Conservation (phyloP, 306 rosid species). For the Argentina anserina region DNA sequence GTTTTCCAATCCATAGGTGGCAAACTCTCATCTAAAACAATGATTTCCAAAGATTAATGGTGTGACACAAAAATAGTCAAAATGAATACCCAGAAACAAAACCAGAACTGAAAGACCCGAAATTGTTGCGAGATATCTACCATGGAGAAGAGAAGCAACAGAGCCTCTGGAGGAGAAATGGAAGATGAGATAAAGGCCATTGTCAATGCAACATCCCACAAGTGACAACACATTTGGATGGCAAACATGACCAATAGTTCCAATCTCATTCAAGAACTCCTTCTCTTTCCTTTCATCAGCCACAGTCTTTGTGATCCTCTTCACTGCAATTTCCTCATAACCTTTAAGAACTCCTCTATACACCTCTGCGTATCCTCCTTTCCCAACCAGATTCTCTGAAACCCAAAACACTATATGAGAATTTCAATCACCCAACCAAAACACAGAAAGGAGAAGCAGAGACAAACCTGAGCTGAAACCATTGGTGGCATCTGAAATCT, state of each 20-base stretch:
- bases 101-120: background rate
- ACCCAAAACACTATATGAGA: slow-evolving; percentile 11
- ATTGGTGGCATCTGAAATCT: slow-evolving; percentile 67
- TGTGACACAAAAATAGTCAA: background rate
- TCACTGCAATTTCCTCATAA: slow-evolving; percentile 81
- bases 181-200: slow-evolving; percentile 80
- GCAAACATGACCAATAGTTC: slow-evolving; percentile 81
- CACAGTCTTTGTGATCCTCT: slow-evolving; percentile 64
- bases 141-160: slow-evolving; percentile 84
- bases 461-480: slow-evolving; percentile 71
- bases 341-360: slow-evolving; percentile 60
- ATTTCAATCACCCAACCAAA: slow-evolving; percentile 3
- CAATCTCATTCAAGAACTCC: slow-evolving; percentile 89
- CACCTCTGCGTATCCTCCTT: slow-evolving; percentile 91
- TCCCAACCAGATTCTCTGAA: slow-evolving; percentile 79
- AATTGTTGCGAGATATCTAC: slow-evolving; percentile 28
- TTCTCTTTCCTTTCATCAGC: slow-evolving; percentile 84
- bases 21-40: slow-evolving; percentile 54
- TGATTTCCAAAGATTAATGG: background rate
- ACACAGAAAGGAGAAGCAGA: background rate
- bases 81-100: slow-evolving; percentile 20
- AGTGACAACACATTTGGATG: slow-evolving; percentile 76
- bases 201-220: slow-evolving; percentile 79
- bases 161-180: slow-evolving; percentile 74
- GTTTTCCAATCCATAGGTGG: slow-evolving; percentile 80